phyloP scores from a whole-genome alignment of 345 rosid species.

The Melaleuca quinquenervia region DNA sequence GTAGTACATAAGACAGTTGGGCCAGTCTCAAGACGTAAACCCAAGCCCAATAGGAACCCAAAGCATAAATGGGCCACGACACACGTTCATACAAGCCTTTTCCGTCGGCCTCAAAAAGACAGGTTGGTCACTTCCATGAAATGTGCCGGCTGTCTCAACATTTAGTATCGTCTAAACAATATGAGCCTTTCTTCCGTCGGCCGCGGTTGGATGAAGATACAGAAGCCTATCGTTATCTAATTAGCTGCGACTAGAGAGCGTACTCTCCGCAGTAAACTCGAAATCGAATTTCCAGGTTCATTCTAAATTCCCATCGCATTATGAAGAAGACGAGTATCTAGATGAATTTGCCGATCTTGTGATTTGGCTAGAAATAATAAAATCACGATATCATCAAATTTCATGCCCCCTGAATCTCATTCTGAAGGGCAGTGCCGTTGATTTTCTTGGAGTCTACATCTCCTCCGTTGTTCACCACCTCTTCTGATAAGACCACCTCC shows the following conservation, averaged over 20 bases:
- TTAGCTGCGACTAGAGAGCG: not conserved
- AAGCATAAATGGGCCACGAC: no score
- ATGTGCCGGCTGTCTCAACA: not conserved
- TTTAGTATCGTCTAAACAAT: not conserved
- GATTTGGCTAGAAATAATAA: not conserved
- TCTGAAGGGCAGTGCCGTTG: not conserved
- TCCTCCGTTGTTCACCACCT: conserved; percentile 4
- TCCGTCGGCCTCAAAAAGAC: no score
- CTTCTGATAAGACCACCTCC: conserved; percentile 22
- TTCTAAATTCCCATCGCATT: not conserved
- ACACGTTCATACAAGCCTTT: no score
- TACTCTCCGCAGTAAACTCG: not conserved
- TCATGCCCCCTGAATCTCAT: not conserved
- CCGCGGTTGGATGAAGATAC: not conserved
- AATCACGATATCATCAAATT: not conserved
- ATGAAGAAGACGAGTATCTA: not conserved
- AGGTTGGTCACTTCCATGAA: not conserved
- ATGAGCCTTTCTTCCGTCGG: not conserved
- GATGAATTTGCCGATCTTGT: not conserved
- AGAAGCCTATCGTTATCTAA: not conserved
- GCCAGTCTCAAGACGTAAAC: no score
- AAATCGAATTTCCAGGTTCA: not conserved
- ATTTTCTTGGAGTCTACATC: not conserved
- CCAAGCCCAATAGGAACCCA: no score
- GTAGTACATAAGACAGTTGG: no score